These are phyloP conservation scores for Talaromyces funiculosus DNA, from an alignment of 2,329 filamentous ascomycete genomes.

Conservation along the genomic window DNA sequence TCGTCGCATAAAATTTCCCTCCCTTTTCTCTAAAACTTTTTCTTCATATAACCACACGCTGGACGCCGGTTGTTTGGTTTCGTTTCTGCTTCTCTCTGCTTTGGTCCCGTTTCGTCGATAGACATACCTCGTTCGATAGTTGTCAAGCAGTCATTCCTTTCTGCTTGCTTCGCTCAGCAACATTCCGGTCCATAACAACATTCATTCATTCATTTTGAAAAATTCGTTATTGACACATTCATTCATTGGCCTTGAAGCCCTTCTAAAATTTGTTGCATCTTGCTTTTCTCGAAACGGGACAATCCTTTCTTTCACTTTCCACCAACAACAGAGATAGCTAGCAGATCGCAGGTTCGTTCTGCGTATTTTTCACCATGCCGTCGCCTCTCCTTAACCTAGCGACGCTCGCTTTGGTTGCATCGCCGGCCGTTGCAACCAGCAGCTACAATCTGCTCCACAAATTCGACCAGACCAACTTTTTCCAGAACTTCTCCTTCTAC, in stretches of 20 bases:
- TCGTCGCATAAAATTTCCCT: background rate
- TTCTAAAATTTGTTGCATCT: background rate
- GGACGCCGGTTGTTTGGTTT: background rate
- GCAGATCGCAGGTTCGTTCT: slow-evolving; percentile 10
- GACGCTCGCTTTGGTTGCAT: slow-evolving; percentile 26
- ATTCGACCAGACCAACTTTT: slow-evolving; percentile 45
- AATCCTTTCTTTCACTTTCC: background rate
- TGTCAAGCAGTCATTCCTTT: slow-evolving; percentile 10
- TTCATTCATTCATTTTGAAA: background rate
- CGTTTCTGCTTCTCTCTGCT: background rate
- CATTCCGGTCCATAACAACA: slow-evolving; percentile 11
- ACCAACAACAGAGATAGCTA: background rate
- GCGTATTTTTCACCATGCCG: slow-evolving; percentile 6
- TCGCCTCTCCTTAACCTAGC: slow-evolving; percentile 26
- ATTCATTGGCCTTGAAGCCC: background rate
- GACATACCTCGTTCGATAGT: background rate
- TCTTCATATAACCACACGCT: slow-evolving; percentile 5
- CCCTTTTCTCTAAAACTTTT: background rate
- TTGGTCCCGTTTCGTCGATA: background rate
- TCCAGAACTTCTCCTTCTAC: slow-evolving; percentile 47
- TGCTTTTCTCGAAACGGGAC: background rate
- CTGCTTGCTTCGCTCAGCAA: slow-evolving; percentile 5
- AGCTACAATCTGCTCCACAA: slow-evolving; percentile 37
- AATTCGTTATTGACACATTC: background rate
- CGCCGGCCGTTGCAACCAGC: slow-evolving; percentile 23